Conservation (phyloP, 768 basidiomycete species). For the Tulasnella sp. region DNA sequence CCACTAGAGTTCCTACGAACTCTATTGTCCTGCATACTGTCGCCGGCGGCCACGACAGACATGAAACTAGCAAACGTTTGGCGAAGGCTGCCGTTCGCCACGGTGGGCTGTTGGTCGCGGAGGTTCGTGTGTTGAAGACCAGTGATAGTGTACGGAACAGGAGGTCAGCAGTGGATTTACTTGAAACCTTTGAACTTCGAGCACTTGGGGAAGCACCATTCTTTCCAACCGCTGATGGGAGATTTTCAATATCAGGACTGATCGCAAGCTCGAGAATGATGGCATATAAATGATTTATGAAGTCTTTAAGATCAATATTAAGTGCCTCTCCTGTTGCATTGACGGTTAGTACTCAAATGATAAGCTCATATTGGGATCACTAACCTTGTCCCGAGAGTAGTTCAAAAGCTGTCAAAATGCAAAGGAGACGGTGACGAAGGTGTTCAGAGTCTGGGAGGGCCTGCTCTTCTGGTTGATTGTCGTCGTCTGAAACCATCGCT, state of each 20-base stretch:
- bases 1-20: constrained; percentile 59
- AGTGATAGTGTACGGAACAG: constrained; percentile 76
- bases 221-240: constrained; percentile 19
- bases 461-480: constrained; percentile 31
- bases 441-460: constrained; percentile 27
- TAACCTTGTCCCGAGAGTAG: constrained; percentile 87
- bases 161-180: constrained; percentile 32
- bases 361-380: constrained; percentile 23
- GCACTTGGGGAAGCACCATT: constrained; percentile 11
- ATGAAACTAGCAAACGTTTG: constrained; percentile 75
- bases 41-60: constrained; percentile 66
- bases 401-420: constrained; percentile 95
- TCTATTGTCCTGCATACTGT: constrained; percentile 54
- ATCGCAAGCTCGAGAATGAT: constrained; percentile 65
- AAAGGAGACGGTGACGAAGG: constrained; percentile 54
- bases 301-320: constrained; percentile 87
- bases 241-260: constrained; percentile 47
- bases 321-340: constrained; percentile 72
- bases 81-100: constrained; percentile 82
- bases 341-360: constrained; percentile 12
- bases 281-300: constrained; percentile 70
- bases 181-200: constrained; percentile 17
- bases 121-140: constrained; percentile 61
- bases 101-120: constrained; percentile 42
- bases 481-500: too few species aligned